Evolutionary conservation across 345 rosid species (phyloP), one percentile per base, ranked within the genome.

Genomic region (Moricandia arvensis): DNA sequence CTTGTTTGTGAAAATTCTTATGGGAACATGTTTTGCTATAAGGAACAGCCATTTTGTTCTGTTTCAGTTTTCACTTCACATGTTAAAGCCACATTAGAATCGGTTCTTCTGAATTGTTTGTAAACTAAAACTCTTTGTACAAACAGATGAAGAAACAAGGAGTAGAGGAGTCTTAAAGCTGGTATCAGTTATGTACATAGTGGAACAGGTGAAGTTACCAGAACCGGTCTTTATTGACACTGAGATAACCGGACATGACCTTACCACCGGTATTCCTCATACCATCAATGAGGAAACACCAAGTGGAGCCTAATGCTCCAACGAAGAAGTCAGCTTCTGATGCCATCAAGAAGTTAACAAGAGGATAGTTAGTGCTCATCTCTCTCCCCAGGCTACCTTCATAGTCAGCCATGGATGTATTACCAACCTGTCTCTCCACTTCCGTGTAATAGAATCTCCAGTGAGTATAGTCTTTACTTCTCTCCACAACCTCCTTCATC

Each of bases 251-350:
- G 0, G 94, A 86, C 96, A 92, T 86, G 30, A 90, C 97, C 72
- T 95, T 95, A 35, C 99, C 99, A 29, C 96, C 97, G 0, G 99
- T 95, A 27, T 89, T 92, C 80, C 99, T 87, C 99, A 95, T 95
- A 24, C 97, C 96, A 18, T 92, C 99, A 5, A 95, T 92, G 43
- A 95, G 93, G 72, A 80, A 95, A 75, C 97, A 92, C 99, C 99
- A 95, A 7, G 99, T 95, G 1, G 99, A 95, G 16, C 97, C 97
- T 75, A 95, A 76, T 30, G 99, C 99, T 9, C 99, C 99, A 0
- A 92, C 77, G 66, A 95, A 95, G 66, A 88, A 92, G 79, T 95
- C 94, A 0, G 99, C 87, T 1, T 95, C 97, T 0, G 90, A 72
- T 3, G 97, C 97, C 97, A 95, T 95, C 66, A 92, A 71, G 84